Evolutionary conservation across 345 rosid species (phyloP).

Genomic region (Citrus sp.): DNA sequence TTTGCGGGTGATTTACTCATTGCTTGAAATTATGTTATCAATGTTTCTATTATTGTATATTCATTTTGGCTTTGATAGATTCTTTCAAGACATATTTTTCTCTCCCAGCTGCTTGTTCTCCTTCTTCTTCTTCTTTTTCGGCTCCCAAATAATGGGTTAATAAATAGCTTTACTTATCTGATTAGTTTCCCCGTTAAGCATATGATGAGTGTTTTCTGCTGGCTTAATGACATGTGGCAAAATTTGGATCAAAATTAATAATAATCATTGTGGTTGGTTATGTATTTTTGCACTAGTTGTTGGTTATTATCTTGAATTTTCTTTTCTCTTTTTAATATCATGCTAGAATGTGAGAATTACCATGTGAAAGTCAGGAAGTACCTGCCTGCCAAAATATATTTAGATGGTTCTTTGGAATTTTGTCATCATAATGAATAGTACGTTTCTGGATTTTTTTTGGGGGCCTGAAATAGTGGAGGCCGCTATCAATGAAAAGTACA

Average conservation of each 20-base stretch:
- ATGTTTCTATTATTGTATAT: neutral
- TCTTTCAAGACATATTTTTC: neutral
- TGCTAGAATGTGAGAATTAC: neutral
- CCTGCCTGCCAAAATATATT: neutral
- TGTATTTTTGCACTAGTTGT: neutral
- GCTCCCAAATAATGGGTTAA: neutral
- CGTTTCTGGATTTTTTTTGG: neutral
- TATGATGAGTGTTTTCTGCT: neutral
- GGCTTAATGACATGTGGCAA: neutral
- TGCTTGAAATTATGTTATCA: neutral
- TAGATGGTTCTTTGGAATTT: neutral
- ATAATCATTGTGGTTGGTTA: neutral
- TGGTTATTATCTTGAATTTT: neutral
- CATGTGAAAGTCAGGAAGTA: neutral
- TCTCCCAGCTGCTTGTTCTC: neutral
- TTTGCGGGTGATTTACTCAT: neutral
- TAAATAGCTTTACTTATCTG: conserved; percentile 14
- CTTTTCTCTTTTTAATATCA: neutral
- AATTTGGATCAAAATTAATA: neutral
- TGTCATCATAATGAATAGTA: neutral
- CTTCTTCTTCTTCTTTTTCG: neutral
- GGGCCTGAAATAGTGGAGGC: neutral
- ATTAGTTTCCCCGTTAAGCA: conserved; percentile 8
- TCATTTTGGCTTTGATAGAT: neutral
- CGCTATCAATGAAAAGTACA: neutral